Evolutionary conservation across 352 stramenopile species (phyloP).

Genomic region (Pythium rishiriense): DNA sequence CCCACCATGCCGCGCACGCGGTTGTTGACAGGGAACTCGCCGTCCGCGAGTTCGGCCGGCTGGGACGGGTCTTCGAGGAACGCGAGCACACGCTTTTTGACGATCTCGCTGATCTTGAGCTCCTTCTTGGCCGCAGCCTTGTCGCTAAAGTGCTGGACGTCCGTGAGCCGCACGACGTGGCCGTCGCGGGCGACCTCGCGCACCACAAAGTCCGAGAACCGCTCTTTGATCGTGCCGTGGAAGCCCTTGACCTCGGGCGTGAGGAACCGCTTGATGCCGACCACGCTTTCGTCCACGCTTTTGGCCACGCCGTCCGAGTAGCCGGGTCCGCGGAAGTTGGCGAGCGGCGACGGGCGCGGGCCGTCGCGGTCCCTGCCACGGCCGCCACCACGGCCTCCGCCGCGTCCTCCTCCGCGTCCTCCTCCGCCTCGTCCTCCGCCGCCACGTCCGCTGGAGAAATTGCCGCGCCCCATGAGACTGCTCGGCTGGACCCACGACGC

Average conservation of each 20-base stretch:
- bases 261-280: constrained; percentile 77
- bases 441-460: constrained; percentile 11
- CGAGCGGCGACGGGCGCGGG: constrained; percentile 15
- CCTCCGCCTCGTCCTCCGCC: not conserved
- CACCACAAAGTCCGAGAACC: constrained; percentile 93
- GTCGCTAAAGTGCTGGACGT: constrained; percentile 54
- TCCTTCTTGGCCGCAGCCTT: constrained; percentile 40
- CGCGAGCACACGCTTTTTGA: constrained; percentile 37
- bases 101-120: constrained; percentile 73
- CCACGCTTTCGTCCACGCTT: constrained; percentile 71
- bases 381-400: constrained; percentile 28
- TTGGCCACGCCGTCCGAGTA: constrained; percentile 79
- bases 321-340: constrained; percentile 49
- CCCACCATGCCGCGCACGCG: constrained; percentile 56
- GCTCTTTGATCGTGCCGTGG: constrained; percentile 86
- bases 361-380: constrained; percentile 24
- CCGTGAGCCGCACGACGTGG: constrained; percentile 57
- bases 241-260: constrained; percentile 69
- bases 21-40: constrained; percentile 23
- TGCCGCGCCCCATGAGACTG: constrained; percentile 9
- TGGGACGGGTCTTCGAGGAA: not conserved
- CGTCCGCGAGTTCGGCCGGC: not conserved
- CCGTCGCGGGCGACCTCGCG: constrained; percentile 73
- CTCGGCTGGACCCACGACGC: not conserved
- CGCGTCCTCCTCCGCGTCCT: constrained; percentile 13